These are phyloP conservation scores for Cercophora sp. DNA, from an alignment of 495 filamentous ascomycete genomes.

Conservation along the genomic window DNA sequence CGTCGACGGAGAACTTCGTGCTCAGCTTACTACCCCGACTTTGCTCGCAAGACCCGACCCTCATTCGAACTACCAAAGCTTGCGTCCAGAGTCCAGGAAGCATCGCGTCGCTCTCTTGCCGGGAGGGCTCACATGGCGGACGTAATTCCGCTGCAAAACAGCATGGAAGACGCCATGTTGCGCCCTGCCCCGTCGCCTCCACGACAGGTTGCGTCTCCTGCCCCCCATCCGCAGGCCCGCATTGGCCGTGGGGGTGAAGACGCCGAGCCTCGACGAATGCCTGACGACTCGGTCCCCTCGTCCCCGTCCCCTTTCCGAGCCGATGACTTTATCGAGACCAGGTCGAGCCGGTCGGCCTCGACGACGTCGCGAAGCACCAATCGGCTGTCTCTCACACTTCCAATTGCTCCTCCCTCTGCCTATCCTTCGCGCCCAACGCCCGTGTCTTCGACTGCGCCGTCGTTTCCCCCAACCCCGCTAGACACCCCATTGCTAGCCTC, in stretches of 20 bases:
- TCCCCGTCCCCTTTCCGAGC: slow-evolving; percentile 17
- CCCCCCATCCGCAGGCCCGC: slow-evolving; percentile 12
- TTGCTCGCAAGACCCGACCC: slow-evolving; percentile 22
- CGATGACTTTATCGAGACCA: too few relatives aligned
- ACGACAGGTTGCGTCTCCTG: background rate
- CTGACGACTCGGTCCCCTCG: slow-evolving; percentile 22
- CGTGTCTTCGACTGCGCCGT: slow-evolving; percentile 33
- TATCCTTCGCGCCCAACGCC: slow-evolving; percentile 42
- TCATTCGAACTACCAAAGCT: slow-evolving; percentile 13
- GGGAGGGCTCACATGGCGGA: slow-evolving; percentile 22
- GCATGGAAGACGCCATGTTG: slow-evolving; percentile 25
- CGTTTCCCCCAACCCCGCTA: slow-evolving; percentile 46
- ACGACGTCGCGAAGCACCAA: slow-evolving; percentile 60
- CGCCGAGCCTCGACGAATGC: slow-evolving; percentile 17
- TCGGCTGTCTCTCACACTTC: slow-evolving; percentile 76
- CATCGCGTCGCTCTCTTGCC: slow-evolving; percentile 1
- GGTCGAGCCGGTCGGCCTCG: slow-evolving; percentile 51
- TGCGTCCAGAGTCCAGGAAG: slow-evolving; percentile 8
- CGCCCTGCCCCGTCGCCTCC: slow-evolving; percentile 18
- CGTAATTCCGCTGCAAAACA: slow-evolving; percentile 25
- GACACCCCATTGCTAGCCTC: slow-evolving; percentile 40
- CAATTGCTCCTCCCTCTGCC: slow-evolving; percentile 49
- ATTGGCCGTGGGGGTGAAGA: slow-evolving; percentile 14
- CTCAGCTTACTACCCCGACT: slow-evolving; percentile 18
- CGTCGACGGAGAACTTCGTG: slow-evolving; percentile 24